Base-by-base conservation (phyloP, 2,329 filamentous ascomycete species). In the Aphanoascus verrucosus region DNA sequence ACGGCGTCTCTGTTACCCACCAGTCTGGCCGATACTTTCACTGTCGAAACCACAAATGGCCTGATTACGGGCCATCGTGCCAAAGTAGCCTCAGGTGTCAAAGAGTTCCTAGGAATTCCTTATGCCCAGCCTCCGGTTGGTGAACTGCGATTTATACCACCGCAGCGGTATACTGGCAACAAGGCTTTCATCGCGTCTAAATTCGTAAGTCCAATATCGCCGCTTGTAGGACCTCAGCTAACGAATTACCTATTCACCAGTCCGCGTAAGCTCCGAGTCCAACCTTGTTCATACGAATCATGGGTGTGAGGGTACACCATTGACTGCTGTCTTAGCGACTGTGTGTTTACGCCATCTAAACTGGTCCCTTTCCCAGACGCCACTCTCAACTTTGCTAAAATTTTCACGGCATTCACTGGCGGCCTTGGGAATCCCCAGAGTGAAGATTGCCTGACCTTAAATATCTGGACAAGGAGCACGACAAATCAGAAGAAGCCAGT, bases 361-460 rank as follows among this genome's bases (percentile, higher is more conserved):
- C 23, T 55, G 12, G 58, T 60, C n/a, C n/a, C 31, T 28, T 63
- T 59, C 28, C 62, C 62, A 11, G 57, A 56, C 14, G 54, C 58
- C 8, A 63, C 59, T 12, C 56, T 55, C 9, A 62, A 64, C 37
- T 60, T 56, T 14, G 44, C 55, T 2, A 44, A 12, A 7, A 59
- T 65, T 20, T 32, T 63, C 6, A 57, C 60, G 20, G 52, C 58
- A 2, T 62, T 64, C 43, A 60, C 59, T 11, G 52, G 53, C 6
- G 70, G 74, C 1, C 77, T 76, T 52, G 55, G 47, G 0, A 62
- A 62, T 12, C 62, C 63, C 1, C 68, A 69, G 69, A 62, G 60
- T 44, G 62, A 67, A 55, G 68, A 69, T 50, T 70, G 67, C 56
- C 57, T 70, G 52, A 65, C 63, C 8, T 49, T 70, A 23, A 69